Evolutionary conservation across 257 asterid species (phyloP), one percentile per base, ranked within the genome.

Genomic region (Pogostemon cablin): DNA sequence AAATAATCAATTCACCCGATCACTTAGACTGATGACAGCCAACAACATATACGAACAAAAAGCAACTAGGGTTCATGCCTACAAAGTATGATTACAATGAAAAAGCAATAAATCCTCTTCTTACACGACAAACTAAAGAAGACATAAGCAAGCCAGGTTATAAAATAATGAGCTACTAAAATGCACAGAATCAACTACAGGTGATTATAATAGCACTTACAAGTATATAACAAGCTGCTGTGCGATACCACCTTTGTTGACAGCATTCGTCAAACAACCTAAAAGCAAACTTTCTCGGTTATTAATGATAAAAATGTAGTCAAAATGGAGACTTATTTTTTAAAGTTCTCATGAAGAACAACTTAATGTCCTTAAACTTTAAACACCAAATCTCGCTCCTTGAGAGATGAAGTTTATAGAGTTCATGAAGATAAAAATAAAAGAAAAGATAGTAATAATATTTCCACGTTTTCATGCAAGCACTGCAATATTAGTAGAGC

Each of bases 181-280:
- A 40, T 40, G 43, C 43, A 40, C 43, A 3, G 6, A 40, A 40
- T 40, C 43, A 40, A 40, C 43, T 3, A 40, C 4, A 40, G 43
- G 6, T 40, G 6, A 6, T 40, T 40, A 40, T 42, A 60, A 72
- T 4, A 67, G 64, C 53, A 80, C 89, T 84, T 75, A 86, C 90
- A 71, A 84, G 86, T 75, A 86, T 86, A 75, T 86, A 86, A 86
- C 92, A 82, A 52, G 88, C 92, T 62, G 90, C 92, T 72, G 92
- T 86, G 68, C 89, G 86, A 74, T 86, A 84, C 92, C 92, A 86
- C 74, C 92, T 82, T 61, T 70, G 79, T 63, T 86, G 90, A 80
- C 83, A 85, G 77, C 92, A 86, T 81, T 86, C 92, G 59, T 86
- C 92, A 71, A 86, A 86, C 86, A 86, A 79, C 89, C 92, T 86